These are phyloP conservation scores for Discostella pseudostelligera DNA, from an alignment of 108 stramenopile species.

Conservation along the genomic window DNA sequence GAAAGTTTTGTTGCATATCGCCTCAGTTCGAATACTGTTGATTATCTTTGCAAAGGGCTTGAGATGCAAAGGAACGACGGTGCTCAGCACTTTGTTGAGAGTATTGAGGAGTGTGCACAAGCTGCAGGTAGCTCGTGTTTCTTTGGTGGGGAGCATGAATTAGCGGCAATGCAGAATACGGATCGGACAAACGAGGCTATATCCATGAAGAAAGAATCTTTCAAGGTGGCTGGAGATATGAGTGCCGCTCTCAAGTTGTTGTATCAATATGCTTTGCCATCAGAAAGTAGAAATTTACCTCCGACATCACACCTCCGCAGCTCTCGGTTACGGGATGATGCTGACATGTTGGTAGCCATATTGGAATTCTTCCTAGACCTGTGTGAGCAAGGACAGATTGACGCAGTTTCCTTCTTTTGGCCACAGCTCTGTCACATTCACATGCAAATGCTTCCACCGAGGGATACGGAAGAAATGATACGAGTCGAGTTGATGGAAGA, in stretches of 20 bases:
- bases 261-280: slow-evolving; percentile 67
- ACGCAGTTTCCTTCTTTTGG: slow-evolving; percentile 84
- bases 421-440: slow-evolving; percentile 83
- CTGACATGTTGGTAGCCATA: slow-evolving; percentile 71
- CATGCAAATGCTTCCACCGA: slow-evolving; percentile 81
- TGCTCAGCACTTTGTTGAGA: slow-evolving; percentile 61
- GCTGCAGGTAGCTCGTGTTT: slow-evolving; percentile 17
- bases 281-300: slow-evolving; percentile 23
- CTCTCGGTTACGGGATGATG: slow-evolving; percentile 19
- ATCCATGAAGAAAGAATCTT: slow-evolving; percentile 78
- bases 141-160: too few species aligned
- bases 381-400: slow-evolving; percentile 74
- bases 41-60: slow-evolving; percentile 45
- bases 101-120: slow-evolving; percentile 52
- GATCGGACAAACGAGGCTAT: slow-evolving; percentile 34
- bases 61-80: slow-evolving; percentile 54
- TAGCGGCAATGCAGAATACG: too few species aligned
- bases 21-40: slow-evolving; percentile 49
- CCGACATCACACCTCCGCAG: slow-evolving; percentile 5
- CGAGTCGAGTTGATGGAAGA: slow-evolving; percentile 84
- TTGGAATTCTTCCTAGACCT: slow-evolving; percentile 86
- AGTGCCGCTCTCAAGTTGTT: slow-evolving; percentile 78
- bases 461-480: slow-evolving; percentile 56
- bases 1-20: slow-evolving; percentile 25
- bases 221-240: slow-evolving; percentile 89